Evolutionary conservation across 2,329 filamentous ascomycete species (phyloP).

Genomic region (Chrysoporthe cubensis): DNA sequence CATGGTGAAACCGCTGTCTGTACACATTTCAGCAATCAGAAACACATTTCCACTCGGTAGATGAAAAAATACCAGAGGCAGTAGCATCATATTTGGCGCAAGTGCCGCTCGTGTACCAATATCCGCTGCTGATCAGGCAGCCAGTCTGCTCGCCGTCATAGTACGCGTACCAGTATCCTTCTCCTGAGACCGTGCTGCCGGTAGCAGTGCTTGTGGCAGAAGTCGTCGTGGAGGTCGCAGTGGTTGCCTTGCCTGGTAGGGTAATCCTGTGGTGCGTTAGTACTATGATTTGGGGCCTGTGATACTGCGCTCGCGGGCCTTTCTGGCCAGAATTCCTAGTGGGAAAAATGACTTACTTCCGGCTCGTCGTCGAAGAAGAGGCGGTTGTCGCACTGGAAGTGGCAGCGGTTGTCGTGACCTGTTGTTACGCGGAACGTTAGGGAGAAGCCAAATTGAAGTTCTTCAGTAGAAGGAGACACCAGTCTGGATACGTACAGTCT

Average conservation of each 20-base stretch:
- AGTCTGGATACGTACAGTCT: background rate
- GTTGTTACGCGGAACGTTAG: background rate
- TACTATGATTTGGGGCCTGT: background rate
- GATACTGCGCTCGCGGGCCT: background rate
- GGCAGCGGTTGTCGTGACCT: background rate
- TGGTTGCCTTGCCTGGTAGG: constrained; percentile 33
- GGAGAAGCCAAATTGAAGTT: background rate
- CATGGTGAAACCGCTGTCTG: constrained; percentile 56
- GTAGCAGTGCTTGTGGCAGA: constrained; percentile 41
- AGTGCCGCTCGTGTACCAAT: constrained; percentile 69
- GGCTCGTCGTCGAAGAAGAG: constrained; percentile 6
- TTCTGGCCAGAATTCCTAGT: background rate
- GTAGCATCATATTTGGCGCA: constrained; percentile 68
- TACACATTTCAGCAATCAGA: background rate
- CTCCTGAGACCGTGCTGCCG: constrained; percentile 48
- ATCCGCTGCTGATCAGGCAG: constrained; percentile 69
- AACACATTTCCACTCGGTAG: no score
- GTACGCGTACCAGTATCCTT: constrained; percentile 62
- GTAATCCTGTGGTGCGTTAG: constrained; percentile 11
- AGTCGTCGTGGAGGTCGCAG: constrained; percentile 38
- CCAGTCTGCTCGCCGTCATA: constrained; percentile 54
- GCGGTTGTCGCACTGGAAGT: background rate
- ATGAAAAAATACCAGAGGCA: constrained; percentile 34
- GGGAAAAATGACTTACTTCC: background rate
- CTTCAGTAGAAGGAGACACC: background rate